Conservation (phyloP, 768 basidiomycete genomes). For the Daedalea quercina region DNA sequence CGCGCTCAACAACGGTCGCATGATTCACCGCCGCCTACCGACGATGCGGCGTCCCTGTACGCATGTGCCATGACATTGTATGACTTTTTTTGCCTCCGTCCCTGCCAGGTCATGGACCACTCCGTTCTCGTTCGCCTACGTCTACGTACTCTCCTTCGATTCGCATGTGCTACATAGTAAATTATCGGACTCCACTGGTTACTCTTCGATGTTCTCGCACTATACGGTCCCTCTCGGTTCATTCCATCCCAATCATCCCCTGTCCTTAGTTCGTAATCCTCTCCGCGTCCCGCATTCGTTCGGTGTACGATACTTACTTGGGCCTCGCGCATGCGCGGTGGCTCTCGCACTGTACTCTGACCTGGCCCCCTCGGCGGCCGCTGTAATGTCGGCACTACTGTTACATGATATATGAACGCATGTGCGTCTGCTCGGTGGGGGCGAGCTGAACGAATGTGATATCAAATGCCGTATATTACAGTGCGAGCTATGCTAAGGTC, state of each 20-base stretch:
- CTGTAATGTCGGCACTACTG: too few species aligned
- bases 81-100: background rate
- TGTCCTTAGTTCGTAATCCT: background rate
- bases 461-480: too few species aligned
- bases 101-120: background rate
- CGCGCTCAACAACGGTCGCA: conserved; percentile 17
- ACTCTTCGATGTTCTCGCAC: background rate
- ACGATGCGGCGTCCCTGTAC: background rate
- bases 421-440: too few species aligned
- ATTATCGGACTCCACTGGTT: background rate
- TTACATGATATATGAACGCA: too few species aligned
- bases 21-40: conserved; percentile 4
- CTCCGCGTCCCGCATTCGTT: background rate
- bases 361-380: background rate
- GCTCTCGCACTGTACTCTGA: background rate
- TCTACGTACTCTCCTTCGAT: background rate
- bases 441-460: too few species aligned
- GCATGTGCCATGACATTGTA: too few species aligned
- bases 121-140: background rate
- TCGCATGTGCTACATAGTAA: background rate
- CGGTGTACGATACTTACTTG: background rate
- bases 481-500: too few species aligned
- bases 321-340: background rate
- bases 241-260: background rate
- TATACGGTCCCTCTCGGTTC: background rate